These are phyloP conservation scores for Strigomonas galati DNA, from an alignment of 208 protist species.

Conservation along the genomic window DNA sequence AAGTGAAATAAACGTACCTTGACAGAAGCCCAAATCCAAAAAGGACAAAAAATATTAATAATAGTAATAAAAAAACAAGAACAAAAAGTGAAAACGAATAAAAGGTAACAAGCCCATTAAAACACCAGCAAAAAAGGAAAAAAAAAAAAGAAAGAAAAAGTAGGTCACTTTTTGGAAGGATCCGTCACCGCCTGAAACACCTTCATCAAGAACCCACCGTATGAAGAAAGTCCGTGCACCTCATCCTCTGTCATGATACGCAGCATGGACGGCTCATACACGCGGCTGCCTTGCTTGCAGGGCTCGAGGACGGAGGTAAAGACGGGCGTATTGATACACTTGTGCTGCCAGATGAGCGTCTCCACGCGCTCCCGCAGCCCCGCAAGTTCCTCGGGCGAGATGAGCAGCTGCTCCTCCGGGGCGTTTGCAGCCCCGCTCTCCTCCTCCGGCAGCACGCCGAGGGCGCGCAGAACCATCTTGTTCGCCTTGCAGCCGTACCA, in stretches of 20 bases:
- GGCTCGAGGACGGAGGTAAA: conserved; percentile 39
- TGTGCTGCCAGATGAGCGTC: conserved; percentile 43
- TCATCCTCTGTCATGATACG: conserved; percentile 74
- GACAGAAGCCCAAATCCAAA: too few species aligned
- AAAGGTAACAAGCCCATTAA: conserved; percentile 13
- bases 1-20: too few species aligned
- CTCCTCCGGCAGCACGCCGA: conserved; percentile 41
- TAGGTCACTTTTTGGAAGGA: not conserved
- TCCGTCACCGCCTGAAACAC: conserved; percentile 46
- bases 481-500: conserved; percentile 65
- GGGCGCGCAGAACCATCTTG: conserved; percentile 31
- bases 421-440: conserved; percentile 6
- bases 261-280: conserved; percentile 60
- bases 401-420: conserved; percentile 14
- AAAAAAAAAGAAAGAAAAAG: conserved; percentile 5
- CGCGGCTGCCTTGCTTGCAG: conserved; percentile 48
- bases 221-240: conserved; percentile 44
- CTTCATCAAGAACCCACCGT: conserved; percentile 58
- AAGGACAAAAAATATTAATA: not conserved
- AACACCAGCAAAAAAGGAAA: not conserved
- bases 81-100: not conserved
- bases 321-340: conserved; percentile 22
- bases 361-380: conserved; percentile 57
- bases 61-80: conserved; percentile 5
- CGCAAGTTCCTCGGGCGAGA: conserved; percentile 48